Evolutionary conservation across 2,329 filamentous ascomycete genomes (phyloP).

Genomic region (Aureobasidium sp.): DNA sequence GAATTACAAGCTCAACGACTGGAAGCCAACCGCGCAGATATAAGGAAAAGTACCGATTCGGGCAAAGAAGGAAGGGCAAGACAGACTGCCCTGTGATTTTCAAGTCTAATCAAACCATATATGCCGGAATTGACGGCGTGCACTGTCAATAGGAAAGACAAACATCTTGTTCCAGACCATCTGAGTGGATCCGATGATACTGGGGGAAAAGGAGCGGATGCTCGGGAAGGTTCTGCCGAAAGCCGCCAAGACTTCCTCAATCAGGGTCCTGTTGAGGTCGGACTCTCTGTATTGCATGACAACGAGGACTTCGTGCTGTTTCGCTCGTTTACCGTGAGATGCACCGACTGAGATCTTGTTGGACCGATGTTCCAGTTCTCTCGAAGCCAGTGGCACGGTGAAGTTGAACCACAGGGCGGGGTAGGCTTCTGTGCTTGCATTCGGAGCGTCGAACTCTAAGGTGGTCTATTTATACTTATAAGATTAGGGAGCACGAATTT

Average conservation of each 20-base stretch:
- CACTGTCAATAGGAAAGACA: slow-evolving; percentile 9
- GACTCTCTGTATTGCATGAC: background rate
- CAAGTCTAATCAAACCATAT: slow-evolving; percentile 5
- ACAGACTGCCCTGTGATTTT: slow-evolving; percentile 8
- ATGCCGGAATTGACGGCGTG: background rate
- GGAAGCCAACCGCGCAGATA: slow-evolving; percentile 2
- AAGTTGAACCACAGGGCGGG: background rate
- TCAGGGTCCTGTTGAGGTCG: background rate
- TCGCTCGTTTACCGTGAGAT: too few relatives aligned
- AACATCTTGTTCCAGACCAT: slow-evolving; percentile 3
- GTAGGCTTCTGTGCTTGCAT: background rate
- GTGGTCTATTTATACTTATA: slow-evolving; percentile 8
- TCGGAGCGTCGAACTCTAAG: background rate
- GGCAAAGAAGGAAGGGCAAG: slow-evolving; percentile 1
- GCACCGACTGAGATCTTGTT: too few relatives aligned
- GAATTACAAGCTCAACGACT: slow-evolving; percentile 16
- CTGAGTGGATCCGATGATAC: background rate
- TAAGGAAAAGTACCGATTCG: background rate
- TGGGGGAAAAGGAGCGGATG: slow-evolving; percentile 15
- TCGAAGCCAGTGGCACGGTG: background rate
- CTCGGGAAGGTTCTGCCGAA: slow-evolving; percentile 13
- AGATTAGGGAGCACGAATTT: slow-evolving; percentile 12
- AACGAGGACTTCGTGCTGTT: background rate
- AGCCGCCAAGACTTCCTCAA: slow-evolving; percentile 2
- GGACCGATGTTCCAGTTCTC: background rate